Evolutionary conservation across 768 basidiomycete species (phyloP), one percentile per base, ranked within the genome.

Genomic region (Galerina marginata): DNA sequence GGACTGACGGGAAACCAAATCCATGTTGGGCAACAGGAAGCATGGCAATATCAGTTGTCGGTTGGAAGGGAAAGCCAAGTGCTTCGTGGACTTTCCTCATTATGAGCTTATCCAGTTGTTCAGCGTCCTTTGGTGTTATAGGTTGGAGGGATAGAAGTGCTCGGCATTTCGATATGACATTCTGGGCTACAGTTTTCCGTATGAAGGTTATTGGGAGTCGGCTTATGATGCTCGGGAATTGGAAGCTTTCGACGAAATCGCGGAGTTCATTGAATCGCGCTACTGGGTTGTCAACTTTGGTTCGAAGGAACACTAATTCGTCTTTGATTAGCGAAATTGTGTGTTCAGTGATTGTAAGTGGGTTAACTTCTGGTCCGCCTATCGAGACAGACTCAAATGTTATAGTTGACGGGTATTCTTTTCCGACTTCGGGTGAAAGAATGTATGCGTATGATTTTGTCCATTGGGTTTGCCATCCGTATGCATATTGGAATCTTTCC

Each of bases 381-480:
- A 29, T 29, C 29, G 29, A 29, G 3, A 29, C 29, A 3, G 29
- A 29, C 6, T 29, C 29, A 6, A 29, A 29, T 3, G 29, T 6
- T 29, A 29, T 29, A 6, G 29, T 29, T 3, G 3, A 3, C 6
- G 29, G 29, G 29, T 29, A 29, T 29, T 3, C 29, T 29, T 6
- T 29, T 29, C 29, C 29, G 6, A 3, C 29, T 29, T 29, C 29
- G 29, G 29, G 6, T n/a, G 29, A 3, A 3, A 29, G 37, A 6
- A 54, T n/a, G 45, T 65, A 72, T 0, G 62, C 45, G 6, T 36
- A 12, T 0, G 52, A 60, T 47, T 72, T 71, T 0, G 6, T 3
- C 70, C 70, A 73, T 39, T 65, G 52, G 0, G 70, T 71, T 23
- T 62, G 46, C 68, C 70, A 69, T 5, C 71, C 68, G 52, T 72